Evolutionary conservation across 1,284 basidiomycete species (phyloP), one percentile per base, ranked within the genome.

Genomic region (Leccinum pachyderme): DNA sequence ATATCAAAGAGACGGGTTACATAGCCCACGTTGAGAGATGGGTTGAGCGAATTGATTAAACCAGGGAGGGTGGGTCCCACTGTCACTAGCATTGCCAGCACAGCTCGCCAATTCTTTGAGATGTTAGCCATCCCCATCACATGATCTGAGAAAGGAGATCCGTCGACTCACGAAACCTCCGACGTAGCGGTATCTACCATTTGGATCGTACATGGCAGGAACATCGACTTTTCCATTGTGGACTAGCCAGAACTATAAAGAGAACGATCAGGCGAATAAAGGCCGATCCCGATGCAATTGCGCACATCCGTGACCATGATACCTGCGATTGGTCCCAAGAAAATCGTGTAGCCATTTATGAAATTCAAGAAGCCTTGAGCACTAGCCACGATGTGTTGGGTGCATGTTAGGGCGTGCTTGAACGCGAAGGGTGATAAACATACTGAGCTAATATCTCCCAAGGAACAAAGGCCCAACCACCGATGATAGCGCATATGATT

Each of bases 301-400:
- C 80, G 64, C 59, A 87, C 85, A 65, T 88, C 86, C 22, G 80
- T 78, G n/a, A 85, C 74, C 83, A 88, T 87, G 59, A 88, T 82
- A 25, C 82, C 87, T 33, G 85, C 84, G 62, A 89, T 85, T 5
- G 87, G 86, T 2, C 85, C 87, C 27, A 89, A 70, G 68, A 88
- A 86, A 13, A 89, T 79, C 1, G 85, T 84, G 63, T 87, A 89
- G 7, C 84, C 86, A 31, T 78, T 80, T 82, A 87, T 86, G 64
- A 81, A 81, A 52, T 71, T 69, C 58, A 82, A 59, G 66, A 81
- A 82, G 0, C 78, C 75, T 57, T 74, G 60, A 25, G 82, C 69
- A 54, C 78, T 49, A 4, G 15, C 22, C 11, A n/a, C 25, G 15
- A 31, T 11, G 25, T 7, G 31, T 28, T 66, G 65, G 47, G 25